These are phyloP conservation scores for Xylariaceae sp. DNA, from an alignment of 2,329 filamentous ascomycete species.

Conservation along the genomic window DNA sequence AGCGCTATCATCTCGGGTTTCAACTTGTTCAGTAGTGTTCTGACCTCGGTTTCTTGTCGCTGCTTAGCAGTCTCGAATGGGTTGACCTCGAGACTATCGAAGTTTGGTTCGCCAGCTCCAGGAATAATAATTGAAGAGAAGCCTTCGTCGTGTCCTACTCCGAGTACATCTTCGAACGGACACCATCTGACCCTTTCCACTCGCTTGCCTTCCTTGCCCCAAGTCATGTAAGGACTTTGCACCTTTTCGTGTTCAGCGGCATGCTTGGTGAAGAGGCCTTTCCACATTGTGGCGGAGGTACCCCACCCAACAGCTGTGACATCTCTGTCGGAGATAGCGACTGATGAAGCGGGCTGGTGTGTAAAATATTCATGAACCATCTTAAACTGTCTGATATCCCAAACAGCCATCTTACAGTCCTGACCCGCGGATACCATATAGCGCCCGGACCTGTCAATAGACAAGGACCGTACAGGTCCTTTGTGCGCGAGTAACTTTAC, in stretches of 20 bases:
- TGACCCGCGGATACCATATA: constrained; percentile 96
- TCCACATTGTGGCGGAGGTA: constrained; percentile 86
- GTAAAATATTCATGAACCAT: constrained; percentile 89
- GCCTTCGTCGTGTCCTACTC: constrained; percentile 76
- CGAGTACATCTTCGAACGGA: constrained; percentile 89
- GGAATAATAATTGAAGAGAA: constrained; percentile 87
- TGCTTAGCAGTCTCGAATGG: constrained; percentile 93
- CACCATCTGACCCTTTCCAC: constrained; percentile 87
- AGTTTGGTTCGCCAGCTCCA: constrained; percentile 95
- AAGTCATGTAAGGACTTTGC: constrained; percentile 85
- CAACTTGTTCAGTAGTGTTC: constrained; percentile 85
- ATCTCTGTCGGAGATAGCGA: constrained; percentile 84
- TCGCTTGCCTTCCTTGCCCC: constrained; percentile 79
- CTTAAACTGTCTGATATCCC: constrained; percentile 92
- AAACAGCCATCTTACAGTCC: constrained; percentile 37
- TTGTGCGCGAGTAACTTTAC: constrained; percentile 89
- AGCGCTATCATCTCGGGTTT: constrained; percentile 96
- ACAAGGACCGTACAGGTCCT: constrained; percentile 80
- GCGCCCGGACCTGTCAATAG: constrained; percentile 81
- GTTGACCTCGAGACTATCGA: constrained; percentile 88
- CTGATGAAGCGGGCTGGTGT: constrained; percentile 72
- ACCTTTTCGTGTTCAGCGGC: constrained; percentile 70
- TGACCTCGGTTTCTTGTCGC: constrained; percentile 88
- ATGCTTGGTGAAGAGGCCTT: constrained; percentile 77
- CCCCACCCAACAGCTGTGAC: constrained; percentile 89